Evolutionary conservation across 176 grass and related monocot genomes (phyloP).

Genomic region (Phragmites australis): DNA sequence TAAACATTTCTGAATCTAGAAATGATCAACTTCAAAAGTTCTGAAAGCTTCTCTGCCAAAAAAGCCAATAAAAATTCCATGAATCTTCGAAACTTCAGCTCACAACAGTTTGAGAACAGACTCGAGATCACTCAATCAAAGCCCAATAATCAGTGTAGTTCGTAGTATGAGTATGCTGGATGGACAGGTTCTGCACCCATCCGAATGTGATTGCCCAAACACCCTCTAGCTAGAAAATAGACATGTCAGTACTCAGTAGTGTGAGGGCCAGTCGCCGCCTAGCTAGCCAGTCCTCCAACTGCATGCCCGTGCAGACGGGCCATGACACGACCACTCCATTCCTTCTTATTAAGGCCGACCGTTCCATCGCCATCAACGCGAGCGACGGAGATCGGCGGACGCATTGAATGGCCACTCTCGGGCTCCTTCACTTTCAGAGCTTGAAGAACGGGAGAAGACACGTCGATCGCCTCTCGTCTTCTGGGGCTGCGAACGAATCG

Average conservation of each 20-base stretch:
- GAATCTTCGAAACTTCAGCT: not conserved
- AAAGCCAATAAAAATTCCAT: too few species aligned
- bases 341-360: not conserved
- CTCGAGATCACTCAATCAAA: not conserved
- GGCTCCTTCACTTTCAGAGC: not conserved
- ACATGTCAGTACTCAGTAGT: not conserved
- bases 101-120: not conserved
- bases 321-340: not conserved
- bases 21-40: too few species aligned
- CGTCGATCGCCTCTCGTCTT: not conserved
- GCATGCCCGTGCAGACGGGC: not conserved
- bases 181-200: not conserved
- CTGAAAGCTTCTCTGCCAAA: too few species aligned
- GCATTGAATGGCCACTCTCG: constrained; percentile 17
- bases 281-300: not conserved
- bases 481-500: too few species aligned
- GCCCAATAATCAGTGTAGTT: not conserved
- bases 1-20: too few species aligned
- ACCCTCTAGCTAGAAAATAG: not conserved
- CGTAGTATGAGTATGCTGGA: not conserved
- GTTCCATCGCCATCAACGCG: constrained; percentile 14
- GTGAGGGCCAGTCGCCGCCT: not conserved
- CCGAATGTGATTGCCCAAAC: not conserved
- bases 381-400: not conserved
- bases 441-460: not conserved